A percentile compares a stretch with the other conserved stretches of the same genome.
Conservation (phyloP, 345 rosid genomes). For the Eutrema heterophyllum region DNA sequence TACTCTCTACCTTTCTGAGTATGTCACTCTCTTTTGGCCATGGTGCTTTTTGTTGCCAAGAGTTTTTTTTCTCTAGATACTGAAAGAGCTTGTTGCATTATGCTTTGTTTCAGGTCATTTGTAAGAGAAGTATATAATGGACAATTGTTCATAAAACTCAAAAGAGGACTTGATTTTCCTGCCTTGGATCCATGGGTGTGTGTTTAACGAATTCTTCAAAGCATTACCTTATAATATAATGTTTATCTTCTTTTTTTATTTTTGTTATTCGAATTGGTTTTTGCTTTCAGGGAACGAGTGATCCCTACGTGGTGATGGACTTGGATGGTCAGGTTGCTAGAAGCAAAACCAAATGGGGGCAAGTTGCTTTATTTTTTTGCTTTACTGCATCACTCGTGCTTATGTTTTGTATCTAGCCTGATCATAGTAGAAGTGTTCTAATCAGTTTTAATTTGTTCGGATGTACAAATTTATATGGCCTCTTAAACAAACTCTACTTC, state of each 20-base stretch:
- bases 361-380: neutral
- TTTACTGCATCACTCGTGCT: neutral
- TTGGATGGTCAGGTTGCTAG: conserved; percentile 83
- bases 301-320: conserved; percentile 83
- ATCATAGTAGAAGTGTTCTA: neutral
- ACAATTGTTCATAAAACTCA: conserved; percentile 69
- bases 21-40: conserved; percentile 26
- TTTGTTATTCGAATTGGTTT: neutral
- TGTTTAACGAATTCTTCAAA: neutral
- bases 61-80: neutral
- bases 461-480: neutral
- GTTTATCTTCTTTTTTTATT: neutral
- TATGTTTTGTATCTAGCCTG: neutral
- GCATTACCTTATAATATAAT: neutral
- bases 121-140: conserved; percentile 82
- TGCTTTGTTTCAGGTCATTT: conserved; percentile 53
- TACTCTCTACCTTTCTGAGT: conserved; percentile 82
- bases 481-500: neutral
- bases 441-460: neutral
- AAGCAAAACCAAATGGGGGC: conserved; percentile 56
- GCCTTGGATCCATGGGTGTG: conserved; percentile 97
- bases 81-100: neutral
- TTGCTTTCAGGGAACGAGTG: conserved; percentile 75
- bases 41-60: neutral
- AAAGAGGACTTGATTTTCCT: conserved; percentile 71